Evolutionary conservation across 768 basidiomycete species (phyloP).

Genomic region (Russula earlei): DNA sequence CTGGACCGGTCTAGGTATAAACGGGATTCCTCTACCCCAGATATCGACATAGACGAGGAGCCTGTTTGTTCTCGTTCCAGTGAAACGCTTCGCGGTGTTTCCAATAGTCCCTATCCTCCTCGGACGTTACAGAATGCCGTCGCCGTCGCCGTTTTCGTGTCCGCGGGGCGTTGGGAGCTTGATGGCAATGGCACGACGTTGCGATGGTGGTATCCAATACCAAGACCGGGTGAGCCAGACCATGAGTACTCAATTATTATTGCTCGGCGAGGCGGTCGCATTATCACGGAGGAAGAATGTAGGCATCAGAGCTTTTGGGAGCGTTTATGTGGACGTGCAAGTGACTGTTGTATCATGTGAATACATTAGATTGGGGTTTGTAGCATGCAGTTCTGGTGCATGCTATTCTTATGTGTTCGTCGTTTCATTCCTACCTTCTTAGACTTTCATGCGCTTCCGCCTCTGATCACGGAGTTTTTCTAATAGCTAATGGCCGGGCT

Average conservation of each 20-base stretch:
- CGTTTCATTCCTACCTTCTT: neutral
- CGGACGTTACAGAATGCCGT: slow-evolving; percentile 41
- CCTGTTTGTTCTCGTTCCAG: slow-evolving; percentile 8
- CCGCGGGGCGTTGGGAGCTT: slow-evolving; percentile 39
- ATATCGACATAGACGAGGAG: neutral
- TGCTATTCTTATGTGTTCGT: neutral
- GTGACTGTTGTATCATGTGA: slow-evolving; percentile 16
- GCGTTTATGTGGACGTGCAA: slow-evolving; percentile 5
- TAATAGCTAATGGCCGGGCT: slow-evolving; percentile 8
- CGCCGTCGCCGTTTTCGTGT: slow-evolving; percentile 35
- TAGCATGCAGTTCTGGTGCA: neutral
- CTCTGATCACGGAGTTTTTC: neutral
- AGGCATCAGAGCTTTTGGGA: slow-evolving; percentile 14
- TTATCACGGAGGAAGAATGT: slow-evolving; percentile 22
- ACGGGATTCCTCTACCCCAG: slow-evolving; percentile 12
- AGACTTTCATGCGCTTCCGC: neutral
- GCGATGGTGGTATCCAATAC: slow-evolving; percentile 32
- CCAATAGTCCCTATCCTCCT: slow-evolving; percentile 11
- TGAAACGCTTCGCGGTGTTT: slow-evolving; percentile 18
- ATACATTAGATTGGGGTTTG: neutral
- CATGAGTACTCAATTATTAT: slow-evolving; percentile 27
- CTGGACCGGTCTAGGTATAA: neutral
- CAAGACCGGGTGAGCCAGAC: slow-evolving; percentile 24
- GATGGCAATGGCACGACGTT: slow-evolving; percentile 43
- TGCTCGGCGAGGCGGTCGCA: slow-evolving; percentile 25